Conservation (phyloP, 768 basidiomycete species). For the Mycena vulgaris region DNA sequence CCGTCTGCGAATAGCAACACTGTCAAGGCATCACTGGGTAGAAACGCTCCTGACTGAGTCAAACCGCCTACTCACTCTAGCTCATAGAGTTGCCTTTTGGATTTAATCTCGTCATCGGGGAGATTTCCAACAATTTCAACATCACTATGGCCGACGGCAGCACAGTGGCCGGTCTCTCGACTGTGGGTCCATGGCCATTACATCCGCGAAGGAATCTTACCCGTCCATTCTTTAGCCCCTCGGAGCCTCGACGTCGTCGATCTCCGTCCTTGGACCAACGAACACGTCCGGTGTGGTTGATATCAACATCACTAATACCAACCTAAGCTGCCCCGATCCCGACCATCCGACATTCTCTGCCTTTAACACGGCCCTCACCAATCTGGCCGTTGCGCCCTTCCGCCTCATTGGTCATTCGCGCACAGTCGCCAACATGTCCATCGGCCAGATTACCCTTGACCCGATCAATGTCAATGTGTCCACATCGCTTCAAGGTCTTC, state of each 20-base stretch:
- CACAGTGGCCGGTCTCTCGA: constrained; percentile 71
- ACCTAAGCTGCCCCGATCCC: constrained; percentile 62
- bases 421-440: constrained; percentile 71
- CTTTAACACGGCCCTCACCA: constrained; percentile 72
- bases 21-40: constrained; percentile 73
- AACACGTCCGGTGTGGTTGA: constrained; percentile 77
- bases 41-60: constrained; percentile 24
- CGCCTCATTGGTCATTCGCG: constrained; percentile 71
- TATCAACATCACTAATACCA: constrained; percentile 71
- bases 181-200: constrained; percentile 52
- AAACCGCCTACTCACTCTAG: constrained; percentile 16
- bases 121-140: constrained; percentile 78
- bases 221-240: constrained; percentile 59
- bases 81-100: constrained; percentile 79
- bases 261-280: constrained; percentile 65
- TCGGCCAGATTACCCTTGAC: constrained; percentile 79
- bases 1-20: constrained; percentile 71
- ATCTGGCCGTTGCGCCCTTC: constrained; percentile 63
- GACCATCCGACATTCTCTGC: constrained; percentile 68
- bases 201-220: background rate
- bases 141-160: constrained; percentile 66
- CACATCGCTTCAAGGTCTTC: constrained; percentile 71
- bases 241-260: constrained; percentile 74
- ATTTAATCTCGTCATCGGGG: constrained; percentile 68
- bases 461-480: constrained; percentile 82